Conservation (phyloP, 2,329 filamentous ascomycete genomes). For the Dendryphion nanum region DNA sequence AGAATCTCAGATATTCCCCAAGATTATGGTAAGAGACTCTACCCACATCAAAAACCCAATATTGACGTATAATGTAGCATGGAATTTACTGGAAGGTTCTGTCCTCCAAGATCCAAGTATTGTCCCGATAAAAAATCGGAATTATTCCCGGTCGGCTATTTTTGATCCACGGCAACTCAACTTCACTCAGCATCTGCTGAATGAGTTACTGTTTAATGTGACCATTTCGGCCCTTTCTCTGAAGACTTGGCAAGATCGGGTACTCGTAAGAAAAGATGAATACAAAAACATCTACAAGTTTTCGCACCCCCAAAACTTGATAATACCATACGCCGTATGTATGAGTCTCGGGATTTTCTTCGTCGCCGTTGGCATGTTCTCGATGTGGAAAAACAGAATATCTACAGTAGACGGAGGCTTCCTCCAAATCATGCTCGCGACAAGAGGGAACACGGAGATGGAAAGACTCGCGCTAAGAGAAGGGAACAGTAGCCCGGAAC, state of each 20-base stretch:
- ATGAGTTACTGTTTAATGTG: neutral
- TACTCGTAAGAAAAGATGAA: neutral
- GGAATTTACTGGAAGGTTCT: no score
- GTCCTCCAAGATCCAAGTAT: no score
- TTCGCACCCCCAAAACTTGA: neutral
- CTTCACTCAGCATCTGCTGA: constrained; percentile 1
- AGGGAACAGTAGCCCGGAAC: neutral
- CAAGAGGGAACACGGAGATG: neutral
- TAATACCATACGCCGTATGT: neutral
- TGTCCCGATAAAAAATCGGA: no score
- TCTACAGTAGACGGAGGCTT: neutral
- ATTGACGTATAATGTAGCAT: no score
- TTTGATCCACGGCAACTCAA: no score
- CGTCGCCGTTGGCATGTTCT: neutral
- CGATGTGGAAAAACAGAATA: neutral
- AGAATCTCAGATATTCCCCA: no score
- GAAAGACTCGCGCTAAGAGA: neutral
- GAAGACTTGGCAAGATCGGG: neutral
- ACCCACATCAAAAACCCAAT: no score
- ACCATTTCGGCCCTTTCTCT: neutral
- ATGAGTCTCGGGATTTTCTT: neutral
- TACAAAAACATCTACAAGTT: neutral
- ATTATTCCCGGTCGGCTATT: no score
- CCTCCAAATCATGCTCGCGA: neutral
- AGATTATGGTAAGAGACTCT: no score